Evolutionary conservation across 495 filamentous ascomycete genomes (phyloP), one percentile per base, ranked within the genome.

Genomic region (Tuber brumale): DNA sequence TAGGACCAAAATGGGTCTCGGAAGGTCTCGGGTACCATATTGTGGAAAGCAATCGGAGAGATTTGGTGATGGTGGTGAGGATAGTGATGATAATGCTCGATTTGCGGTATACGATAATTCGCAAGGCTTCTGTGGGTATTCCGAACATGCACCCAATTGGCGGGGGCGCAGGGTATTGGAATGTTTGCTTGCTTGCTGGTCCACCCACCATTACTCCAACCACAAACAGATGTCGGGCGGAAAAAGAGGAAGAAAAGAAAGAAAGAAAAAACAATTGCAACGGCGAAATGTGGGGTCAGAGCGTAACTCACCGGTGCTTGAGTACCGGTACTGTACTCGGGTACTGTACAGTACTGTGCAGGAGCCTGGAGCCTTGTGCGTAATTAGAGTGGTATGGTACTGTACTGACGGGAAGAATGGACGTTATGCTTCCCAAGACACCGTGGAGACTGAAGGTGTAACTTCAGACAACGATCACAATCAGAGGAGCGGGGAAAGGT

Each of bases 401-500:
- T 70, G 44, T 45, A 12, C 48, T 70, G 39, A 45, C 78, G 73
- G 76, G 43, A 31, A 70, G 44, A 14, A 79, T 73, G 76, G 57
- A 76, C 73, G 78, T 39, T 39, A 44, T 51, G 46, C 76, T 74
- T 41, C 8, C 51, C 51, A 27, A 12, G n/a, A 14, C n/a, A 14
- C n/a, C 44, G 16, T 48, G 69, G 42, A 61, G 76, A 57, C 69
- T 41, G 39, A 73, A 57, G 74, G 41, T 14, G 70, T 72, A 44
- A 71, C 70, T 42, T 71, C 76, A 45, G 70, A 69, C 42, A 43
- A 75, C 43, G 44, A 23, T 23, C 69, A 43, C 42, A 77, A 31
- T 31, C 42, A 77, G 76, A 72, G 69, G 39, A 70, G 43, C 3
- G 43, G 35, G 69, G 45, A 72, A 61, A 75, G 77, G 77, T 79